Evolutionary conservation across 2,329 filamentous ascomycete species (phyloP), one percentile per base, ranked within the genome.

Genomic region (Alternaria hordeiaustralica): DNA sequence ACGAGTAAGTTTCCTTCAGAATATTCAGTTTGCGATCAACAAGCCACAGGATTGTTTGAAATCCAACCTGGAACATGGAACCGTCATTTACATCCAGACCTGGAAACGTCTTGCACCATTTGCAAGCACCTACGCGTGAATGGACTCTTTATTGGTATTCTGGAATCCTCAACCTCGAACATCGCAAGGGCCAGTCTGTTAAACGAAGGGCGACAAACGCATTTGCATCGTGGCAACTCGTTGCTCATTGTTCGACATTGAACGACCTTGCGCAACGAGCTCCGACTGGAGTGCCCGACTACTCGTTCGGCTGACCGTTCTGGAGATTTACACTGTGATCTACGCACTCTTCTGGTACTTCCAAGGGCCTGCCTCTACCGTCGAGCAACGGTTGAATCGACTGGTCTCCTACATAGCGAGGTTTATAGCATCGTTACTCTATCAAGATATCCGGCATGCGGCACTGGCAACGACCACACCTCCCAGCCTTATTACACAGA

Each of bases 1-100:
- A 15, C 25, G 46, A 55, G 64, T 66, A 64, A 66, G 64, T 66
- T 8, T n/a, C 51, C 33, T 66, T 41, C 50, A 53, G 9, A 43
- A 43, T 60, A 8, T 55, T 21, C 55, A 55, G n/a, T 23, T n/a
- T 30, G 33, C n/a, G n/a, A 30, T 64, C 53, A 58, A 55, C 23
- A 3, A 58, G 49, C 56, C 49, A 51, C 43, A 45, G 44, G 54
- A 46, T 61, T 45, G 4, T 25, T 20, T 6, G 18, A 8, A 12
- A 45, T 21, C 5, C 5, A 10, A 26, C 11, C 25, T 25, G 12
- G 26, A 25, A 15, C 2, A 55, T 50, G 44, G 30, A 55, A 6
- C 9, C 4, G 20, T n/a, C 15, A 41, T 44, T 3, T 23, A 45
- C 3, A 11, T 5, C 20, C n/a, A 7, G 33, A 6, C 18, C 18